These are phyloP conservation scores for Quercus glauca DNA, from an alignment of 306 rosid genomes.

Conservation along the genomic window DNA sequence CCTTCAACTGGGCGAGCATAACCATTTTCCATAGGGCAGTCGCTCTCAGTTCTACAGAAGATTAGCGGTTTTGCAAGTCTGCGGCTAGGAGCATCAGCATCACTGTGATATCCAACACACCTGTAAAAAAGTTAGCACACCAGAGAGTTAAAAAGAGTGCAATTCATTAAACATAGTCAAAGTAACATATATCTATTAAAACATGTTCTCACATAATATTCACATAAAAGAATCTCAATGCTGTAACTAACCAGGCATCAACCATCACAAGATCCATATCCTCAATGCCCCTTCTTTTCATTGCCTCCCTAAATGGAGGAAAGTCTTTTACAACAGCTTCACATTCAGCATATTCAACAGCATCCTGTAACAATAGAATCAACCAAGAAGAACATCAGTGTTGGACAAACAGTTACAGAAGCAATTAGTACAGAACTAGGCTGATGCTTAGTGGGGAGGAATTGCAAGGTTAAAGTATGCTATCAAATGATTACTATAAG, in stretches of 20 bases:
- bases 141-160: conserved; percentile 6
- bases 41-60: conserved; percentile 86
- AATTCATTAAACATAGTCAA: neutral
- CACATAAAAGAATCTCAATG: conserved; percentile 1
- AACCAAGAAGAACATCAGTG: neutral
- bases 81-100: conserved; percentile 80
- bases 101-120: conserved; percentile 80
- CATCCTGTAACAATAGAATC: conserved; percentile 48
- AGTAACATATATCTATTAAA: neutral
- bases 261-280: conserved; percentile 92
- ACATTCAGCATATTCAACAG: conserved; percentile 83
- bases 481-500: neutral
- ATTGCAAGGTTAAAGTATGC: neutral
- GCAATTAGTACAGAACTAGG: neutral
- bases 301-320: conserved; percentile 73
- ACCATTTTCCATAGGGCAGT: conserved; percentile 85
- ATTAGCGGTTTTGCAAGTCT: conserved; percentile 79
- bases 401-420: neutral
- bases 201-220: neutral
- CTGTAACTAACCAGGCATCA: conserved; percentile 63
- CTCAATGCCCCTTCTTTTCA: conserved; percentile 86
- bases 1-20: conserved; percentile 91
- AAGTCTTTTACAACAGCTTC: conserved; percentile 74
- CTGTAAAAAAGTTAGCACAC: conserved; percentile 30
- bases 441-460: neutral